Percentiles rank a stretch among this genome's conserved stretches.
These are phyloP conservation scores for Penicillium sp. DNA, from an alignment of 2,329 filamentous ascomycete genomes.

Conservation along the genomic window DNA sequence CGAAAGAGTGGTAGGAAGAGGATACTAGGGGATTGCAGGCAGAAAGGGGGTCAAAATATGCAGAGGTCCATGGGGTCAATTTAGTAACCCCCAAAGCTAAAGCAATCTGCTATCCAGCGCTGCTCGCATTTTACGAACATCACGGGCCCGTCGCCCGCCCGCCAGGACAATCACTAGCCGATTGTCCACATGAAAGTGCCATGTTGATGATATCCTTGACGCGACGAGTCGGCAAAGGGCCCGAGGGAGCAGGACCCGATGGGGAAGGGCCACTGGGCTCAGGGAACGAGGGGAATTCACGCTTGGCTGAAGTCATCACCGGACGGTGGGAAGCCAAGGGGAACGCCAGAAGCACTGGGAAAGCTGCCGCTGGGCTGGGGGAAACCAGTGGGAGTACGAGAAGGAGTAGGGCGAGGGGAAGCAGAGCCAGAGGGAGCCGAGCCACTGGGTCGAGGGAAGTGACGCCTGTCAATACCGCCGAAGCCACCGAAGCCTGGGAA, in stretches of 20 bases:
- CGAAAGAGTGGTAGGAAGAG: no score
- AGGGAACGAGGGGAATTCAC: neutral
- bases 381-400: constrained; percentile 6
- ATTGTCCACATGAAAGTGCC: neutral
- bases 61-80: no score
- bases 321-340: constrained; percentile 1
- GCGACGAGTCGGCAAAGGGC: constrained; percentile 3
- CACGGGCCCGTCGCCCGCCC: neutral
- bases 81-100: neutral
- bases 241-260: constrained; percentile 1
- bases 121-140: neutral
- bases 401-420: neutral
- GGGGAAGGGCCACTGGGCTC: neutral
- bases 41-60: no score
- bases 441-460: neutral
- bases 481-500: neutral
- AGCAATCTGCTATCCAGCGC: neutral
- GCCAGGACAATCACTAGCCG: neutral
- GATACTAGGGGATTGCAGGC: no score
- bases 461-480: neutral
- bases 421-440: neutral
- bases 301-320: constrained; percentile 4
- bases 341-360: neutral
- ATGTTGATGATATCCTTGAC: constrained; percentile 3
- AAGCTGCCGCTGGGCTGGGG: constrained; percentile 1